phyloP scores from a whole-genome alignment of 805 yeast genomes.

The Blastobotrys chiropterorum region DNA sequence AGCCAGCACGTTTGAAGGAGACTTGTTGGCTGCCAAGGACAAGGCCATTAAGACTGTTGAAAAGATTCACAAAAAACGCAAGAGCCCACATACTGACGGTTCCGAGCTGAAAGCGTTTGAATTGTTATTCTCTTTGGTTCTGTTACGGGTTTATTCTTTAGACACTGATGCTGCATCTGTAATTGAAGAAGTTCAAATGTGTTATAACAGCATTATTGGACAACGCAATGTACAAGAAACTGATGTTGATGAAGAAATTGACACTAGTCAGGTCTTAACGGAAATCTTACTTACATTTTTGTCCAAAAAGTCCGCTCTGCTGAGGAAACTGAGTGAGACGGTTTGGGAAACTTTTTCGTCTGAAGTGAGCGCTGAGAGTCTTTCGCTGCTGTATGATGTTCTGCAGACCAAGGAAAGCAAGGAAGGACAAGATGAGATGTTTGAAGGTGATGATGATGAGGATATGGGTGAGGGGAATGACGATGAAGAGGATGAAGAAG shows the following conservation, averaged over 20 bases:
- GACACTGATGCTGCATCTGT: constrained; percentile 66
- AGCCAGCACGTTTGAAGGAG: constrained; percentile 49
- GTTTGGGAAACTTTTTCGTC: constrained; percentile 54
- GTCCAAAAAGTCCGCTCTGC: constrained; percentile 50
- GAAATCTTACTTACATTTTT: constrained; percentile 55
- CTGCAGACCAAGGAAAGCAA: constrained; percentile 66
- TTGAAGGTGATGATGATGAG: constrained; percentile 54
- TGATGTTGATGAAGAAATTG: constrained; percentile 33
- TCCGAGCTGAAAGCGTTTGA: constrained; percentile 61
- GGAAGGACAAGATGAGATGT: constrained; percentile 71
- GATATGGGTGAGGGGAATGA: constrained; percentile 45
- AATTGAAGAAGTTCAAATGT: constrained; percentile 62
- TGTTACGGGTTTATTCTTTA: constrained; percentile 72
- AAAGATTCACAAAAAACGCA: constrained; percentile 36
- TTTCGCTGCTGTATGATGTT: constrained; percentile 49
- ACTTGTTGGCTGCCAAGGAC: constrained; percentile 41
- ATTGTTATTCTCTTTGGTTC: constrained; percentile 65
- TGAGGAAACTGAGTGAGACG: constrained; percentile 50
- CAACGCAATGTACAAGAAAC: constrained; percentile 34
- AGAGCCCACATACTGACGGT: constrained; percentile 30
- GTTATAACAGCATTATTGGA: constrained; percentile 44
- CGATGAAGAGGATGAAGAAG: constrained; percentile 34
- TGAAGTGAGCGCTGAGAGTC: constrained; percentile 39
- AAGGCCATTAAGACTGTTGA: constrained; percentile 46
- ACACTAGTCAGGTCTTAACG: constrained; percentile 44